Conservation (phyloP, 2,329 filamentous ascomycete genomes). For the Arthrobotrys megalospora region DNA sequence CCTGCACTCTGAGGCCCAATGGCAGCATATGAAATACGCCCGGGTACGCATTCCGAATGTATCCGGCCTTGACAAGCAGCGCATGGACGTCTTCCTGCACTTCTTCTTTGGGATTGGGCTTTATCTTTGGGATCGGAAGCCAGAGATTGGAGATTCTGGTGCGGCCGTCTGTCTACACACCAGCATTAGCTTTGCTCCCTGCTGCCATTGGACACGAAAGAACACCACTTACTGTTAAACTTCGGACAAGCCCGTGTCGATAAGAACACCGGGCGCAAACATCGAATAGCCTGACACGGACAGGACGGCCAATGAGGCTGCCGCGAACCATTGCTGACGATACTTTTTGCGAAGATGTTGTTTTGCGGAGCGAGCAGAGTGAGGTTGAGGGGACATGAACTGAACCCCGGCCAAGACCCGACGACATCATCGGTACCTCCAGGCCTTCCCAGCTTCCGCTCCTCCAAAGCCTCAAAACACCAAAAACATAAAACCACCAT, state of each 20-base stretch:
- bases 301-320: conserved; percentile 42
- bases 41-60: conserved; percentile 83
- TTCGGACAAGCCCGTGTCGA: conserved; percentile 31
- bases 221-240: conserved; percentile 43
- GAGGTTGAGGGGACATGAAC: background rate
- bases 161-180: conserved; percentile 71
- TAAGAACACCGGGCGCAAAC: conserved; percentile 48
- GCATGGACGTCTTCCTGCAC: conserved; percentile 73
- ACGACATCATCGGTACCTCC: conserved; percentile 45
- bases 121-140: conserved; percentile 73
- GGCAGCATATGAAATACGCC: conserved; percentile 95
- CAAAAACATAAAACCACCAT: conserved; percentile 10
- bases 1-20: conserved; percentile 85
- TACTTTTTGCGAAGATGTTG: conserved; percentile 11
- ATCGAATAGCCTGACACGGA: conserved; percentile 23
- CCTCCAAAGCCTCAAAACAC: background rate
- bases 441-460: background rate
- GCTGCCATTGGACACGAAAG: background rate
- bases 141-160: conserved; percentile 81
- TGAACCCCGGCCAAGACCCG: conserved; percentile 41
- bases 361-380: conserved; percentile 7
- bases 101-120: conserved; percentile 32
- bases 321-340: conserved; percentile 40
- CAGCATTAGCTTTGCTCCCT: background rate
- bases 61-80: conserved; percentile 79